Evolutionary conservation across 1,139 yeast genomes (phyloP), one percentile per base, ranked within the genome.

Genomic region (Candida albicans): DNA sequence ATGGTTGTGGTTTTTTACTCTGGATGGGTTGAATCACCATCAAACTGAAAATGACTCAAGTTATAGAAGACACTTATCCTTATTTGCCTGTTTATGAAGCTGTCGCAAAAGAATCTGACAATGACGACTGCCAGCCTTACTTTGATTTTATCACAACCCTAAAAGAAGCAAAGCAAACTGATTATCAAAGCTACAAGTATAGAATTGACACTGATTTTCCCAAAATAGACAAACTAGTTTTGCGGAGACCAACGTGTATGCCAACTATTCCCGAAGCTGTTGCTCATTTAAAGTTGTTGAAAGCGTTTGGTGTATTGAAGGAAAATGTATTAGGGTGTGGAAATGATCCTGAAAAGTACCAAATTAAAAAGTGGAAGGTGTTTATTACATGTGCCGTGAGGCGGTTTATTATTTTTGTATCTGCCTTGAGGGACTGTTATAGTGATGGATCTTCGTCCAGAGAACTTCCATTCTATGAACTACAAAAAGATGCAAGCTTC

Each of bases 271-370:
- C 12, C 10, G 42, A 42, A 39, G 28, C 32, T 41, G 47, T 61
- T 7, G 58, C 64, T 5, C 73, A 68, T 51, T 55, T 70, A 42
- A 67, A 62, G 53, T 54, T 70, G 26, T 48, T 70, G 24, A 57
- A 55, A 36, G 61, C 67, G 1, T 65, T 70, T 45, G 50, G 48
- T 24, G 55, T 49, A 6, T 55, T 68, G 47, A 61, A 64, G 38
- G 33, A 45, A 29, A 41, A 50, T 10, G 44, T 58, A 14, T 38
- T 32, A 12, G 42, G 43, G 5, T 35, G 42, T 4, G 49, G 46
- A 8, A 50, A 5, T 11, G 12, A 28, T 9, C 25, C 24, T 4
- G 25, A 33, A 27, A 42, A 43, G 27, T 40, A 40, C 11, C 48
- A 37, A 22, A 57, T 54, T 9, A 60, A 62, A 41, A 48, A 53